Conservation (phyloP, 208 protist species). For the Leishmania gerbilli region DNA sequence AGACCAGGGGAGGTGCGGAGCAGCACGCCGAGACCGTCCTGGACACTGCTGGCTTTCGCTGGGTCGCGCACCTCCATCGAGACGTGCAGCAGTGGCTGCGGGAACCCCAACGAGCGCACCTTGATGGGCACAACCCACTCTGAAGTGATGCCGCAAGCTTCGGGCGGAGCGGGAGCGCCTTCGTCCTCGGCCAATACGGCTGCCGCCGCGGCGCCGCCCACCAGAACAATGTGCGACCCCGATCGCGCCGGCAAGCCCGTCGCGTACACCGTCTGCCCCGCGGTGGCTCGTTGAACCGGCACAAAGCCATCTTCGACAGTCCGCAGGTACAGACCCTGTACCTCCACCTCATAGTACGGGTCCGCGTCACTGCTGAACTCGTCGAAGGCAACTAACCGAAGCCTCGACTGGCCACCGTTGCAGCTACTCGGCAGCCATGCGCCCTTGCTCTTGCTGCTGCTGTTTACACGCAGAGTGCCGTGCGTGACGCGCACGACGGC, state of each 20-base stretch:
- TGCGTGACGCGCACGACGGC: slow-evolving; percentile 68
- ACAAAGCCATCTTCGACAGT: slow-evolving; percentile 58
- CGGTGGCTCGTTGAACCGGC: slow-evolving; percentile 44
- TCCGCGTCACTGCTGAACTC: slow-evolving; percentile 73
- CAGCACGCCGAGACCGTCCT: slow-evolving; percentile 93
- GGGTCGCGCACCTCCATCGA: slow-evolving; percentile 97
- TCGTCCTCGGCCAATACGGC: slow-evolving; percentile 39
- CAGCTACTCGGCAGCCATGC: not conserved
- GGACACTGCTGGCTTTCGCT: slow-evolving; percentile 93
- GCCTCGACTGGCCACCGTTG: not conserved
- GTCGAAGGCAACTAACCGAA: slow-evolving; percentile 56
- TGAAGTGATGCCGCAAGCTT: slow-evolving; percentile 5
- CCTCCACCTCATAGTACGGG: slow-evolving; percentile 52
- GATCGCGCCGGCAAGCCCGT: slow-evolving; percentile 45
- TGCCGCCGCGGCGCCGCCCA: slow-evolving; percentile 49
- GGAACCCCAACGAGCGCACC: slow-evolving; percentile 35
- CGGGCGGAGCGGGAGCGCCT: slow-evolving; percentile 9
- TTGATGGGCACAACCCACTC: slow-evolving; percentile 55
- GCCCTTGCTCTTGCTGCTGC: not conserved
- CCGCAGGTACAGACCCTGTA: slow-evolving; percentile 48
- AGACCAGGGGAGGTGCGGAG: slow-evolving; percentile 92
- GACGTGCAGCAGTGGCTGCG: slow-evolving; percentile 91
- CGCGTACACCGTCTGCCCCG: slow-evolving; percentile 75
- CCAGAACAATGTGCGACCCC: slow-evolving; percentile 62
- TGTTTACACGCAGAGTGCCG: slow-evolving; percentile 42